Base-by-base conservation (phyloP, 331 rosid species). In the Rosa hybrid region DNA sequence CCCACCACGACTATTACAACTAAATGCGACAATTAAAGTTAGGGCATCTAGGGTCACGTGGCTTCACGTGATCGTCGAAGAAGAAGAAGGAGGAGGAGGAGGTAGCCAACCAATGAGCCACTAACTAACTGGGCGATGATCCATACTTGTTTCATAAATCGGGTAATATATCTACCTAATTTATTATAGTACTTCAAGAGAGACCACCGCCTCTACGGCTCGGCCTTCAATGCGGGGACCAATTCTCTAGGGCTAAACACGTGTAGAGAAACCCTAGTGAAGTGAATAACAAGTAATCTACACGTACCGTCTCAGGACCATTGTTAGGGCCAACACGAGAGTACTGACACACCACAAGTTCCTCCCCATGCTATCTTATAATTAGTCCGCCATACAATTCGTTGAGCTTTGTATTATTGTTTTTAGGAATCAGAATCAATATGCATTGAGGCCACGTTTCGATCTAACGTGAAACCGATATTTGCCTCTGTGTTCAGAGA, bases 201-300 rank as follows among this genome's bases (percentile, higher is more conserved):
- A 69, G 68, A 81, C 74, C 82, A 76, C 74, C 71, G 41, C 74
- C 59, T 77, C 73, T 10, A 5, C 1, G 83, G 78, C 84, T 77
- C 85, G 76, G 71, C 88, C 90, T 87, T 84, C 84, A 67, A 84
- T 84, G 86, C 71, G 65, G 90, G 90, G 90, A 85, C 88, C 90
- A 79, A 77, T 60, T 82, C 63, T 75, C 78, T 1, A 78, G 54
- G 75, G 57, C 1, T 50, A 25, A 64, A 84, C 81, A 84, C 85
- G 86, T 80, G 84, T 87, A 34, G 69, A 45, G 12, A 80, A 75
- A 25, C 27, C 39, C 42, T 6, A 13, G 59, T 34, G 12, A 48
- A 49, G 63, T 57, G 14, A 48, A 30, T 53, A 57, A 54, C 74
- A 60, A 27, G 51, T 68, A 14, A 46, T 57, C 79, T 46, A 78